Evolutionary conservation across 805 yeast genomes (phyloP).

Genomic region (Kazachstania taianensis): DNA sequence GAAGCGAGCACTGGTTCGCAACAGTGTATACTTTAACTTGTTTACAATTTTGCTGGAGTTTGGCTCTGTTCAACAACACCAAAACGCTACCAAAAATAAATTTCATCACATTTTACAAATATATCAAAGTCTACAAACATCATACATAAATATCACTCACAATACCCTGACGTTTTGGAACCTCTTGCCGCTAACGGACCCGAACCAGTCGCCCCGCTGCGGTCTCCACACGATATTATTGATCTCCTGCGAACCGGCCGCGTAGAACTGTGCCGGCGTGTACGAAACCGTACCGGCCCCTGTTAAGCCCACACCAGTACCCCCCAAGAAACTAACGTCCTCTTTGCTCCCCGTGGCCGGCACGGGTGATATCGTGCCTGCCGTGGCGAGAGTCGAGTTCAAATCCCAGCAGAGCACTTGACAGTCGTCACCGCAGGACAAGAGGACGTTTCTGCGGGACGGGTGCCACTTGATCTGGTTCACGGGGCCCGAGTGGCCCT

Average conservation of each 20-base stretch:
- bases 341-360: not conserved
- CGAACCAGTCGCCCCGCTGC: constrained; percentile 64
- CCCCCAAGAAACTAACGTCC: constrained; percentile 6
- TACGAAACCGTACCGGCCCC: constrained; percentile 4
- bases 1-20: too few relatives aligned
- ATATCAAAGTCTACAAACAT: not conserved
- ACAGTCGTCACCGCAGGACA: constrained; percentile 64
- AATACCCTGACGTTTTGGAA: constrained; percentile 27
- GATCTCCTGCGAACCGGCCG: constrained; percentile 55
- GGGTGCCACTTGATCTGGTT: constrained; percentile 86
- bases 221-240: constrained; percentile 69
- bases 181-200: constrained; percentile 35
- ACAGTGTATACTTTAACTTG: too few relatives aligned
- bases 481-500: constrained; percentile 57
- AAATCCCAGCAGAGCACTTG: constrained; percentile 66
- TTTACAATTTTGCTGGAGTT: too few relatives aligned
- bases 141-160: not conserved
- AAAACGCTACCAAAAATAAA: not conserved
- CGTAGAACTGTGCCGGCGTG: constrained; percentile 37
- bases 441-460: constrained; percentile 40
- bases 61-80: not conserved
- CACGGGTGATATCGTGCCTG: not conserved
- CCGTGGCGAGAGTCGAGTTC: constrained; percentile 10
- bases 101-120: not conserved
- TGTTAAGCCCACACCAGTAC: not conserved